Evolutionary conservation across 208 protist species (phyloP).

Genomic region (Leishmania arabica): DNA sequence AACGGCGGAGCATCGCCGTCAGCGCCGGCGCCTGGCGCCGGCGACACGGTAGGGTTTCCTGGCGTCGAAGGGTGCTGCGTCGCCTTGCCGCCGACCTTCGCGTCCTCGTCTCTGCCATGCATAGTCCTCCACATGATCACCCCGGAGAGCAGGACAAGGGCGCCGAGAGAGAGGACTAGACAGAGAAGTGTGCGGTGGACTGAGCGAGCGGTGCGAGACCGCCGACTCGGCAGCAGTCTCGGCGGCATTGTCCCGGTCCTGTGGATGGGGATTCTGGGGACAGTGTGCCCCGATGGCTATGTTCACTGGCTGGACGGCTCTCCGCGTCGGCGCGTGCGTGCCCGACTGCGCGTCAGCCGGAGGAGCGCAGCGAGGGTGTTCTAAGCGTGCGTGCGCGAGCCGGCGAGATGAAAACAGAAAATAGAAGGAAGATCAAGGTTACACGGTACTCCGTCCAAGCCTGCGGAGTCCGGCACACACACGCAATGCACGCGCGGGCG

Average conservation of each 20-base stretch:
- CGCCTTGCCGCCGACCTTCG: not conserved
- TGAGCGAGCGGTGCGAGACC: conserved; percentile 10
- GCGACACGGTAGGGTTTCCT: not conserved
- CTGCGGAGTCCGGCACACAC: too few species aligned
- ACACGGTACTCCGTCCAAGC: too few species aligned
- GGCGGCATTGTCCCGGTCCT: conserved; percentile 1
- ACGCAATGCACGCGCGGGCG: too few species aligned
- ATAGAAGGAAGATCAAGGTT: too few species aligned
- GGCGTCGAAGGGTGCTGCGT: not conserved
- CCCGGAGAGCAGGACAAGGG: not conserved
- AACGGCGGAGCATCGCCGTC: not conserved
- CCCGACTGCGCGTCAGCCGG: not conserved
- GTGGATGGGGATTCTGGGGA: not conserved
- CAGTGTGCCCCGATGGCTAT: not conserved
- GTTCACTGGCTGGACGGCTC: not conserved
- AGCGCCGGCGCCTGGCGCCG: not conserved
- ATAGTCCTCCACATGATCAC: not conserved
- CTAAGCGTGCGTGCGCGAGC: too few species aligned
- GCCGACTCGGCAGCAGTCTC: conserved; percentile 7
- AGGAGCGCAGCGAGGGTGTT: not conserved
- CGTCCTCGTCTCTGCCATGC: not conserved
- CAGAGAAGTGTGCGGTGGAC: not conserved
- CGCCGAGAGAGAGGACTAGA: not conserved
- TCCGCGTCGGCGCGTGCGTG: not conserved
- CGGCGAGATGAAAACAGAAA: too few species aligned